Evolutionary conservation across 2,329 filamentous ascomycete genomes (phyloP), one percentile per base, ranked within the genome.

Genomic region (Byssothecium circinans): DNA sequence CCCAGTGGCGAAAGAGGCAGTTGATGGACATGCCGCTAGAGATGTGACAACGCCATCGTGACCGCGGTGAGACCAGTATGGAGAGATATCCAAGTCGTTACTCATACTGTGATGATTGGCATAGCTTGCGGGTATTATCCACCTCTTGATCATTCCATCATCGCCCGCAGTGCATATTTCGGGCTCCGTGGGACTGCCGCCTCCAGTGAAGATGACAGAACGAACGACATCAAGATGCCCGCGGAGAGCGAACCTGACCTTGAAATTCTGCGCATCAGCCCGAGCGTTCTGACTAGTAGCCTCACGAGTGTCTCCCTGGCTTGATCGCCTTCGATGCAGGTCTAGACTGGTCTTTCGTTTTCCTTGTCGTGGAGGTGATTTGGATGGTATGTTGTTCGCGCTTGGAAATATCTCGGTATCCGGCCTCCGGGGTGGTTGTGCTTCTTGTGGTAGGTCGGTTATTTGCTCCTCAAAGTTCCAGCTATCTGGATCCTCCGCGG

Each of bases 81-180:
- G 91, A 25, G 85, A 85, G 8, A 97, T 91, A 66, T 99, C 94
- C 19, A 96, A 80, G 68, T 97, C 94, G 22, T 84, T 89, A 41
- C 81, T 81, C 14, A 83, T 80, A 48, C 80, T 17, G 80, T 80
- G 56, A 77, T 81, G 51, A 43, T 75, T 82, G 46, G 87, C 87
- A 56, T 91, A 88, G 34, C 88, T 86, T 15, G 83, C 82, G 8
- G 94, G 94, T 50, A 99, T 91, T 62, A 95, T 91, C 86, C 95
- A 99, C 43, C 94, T 84, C 72, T 99, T 99, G 69, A 99, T 88
- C 61, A 92, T 88, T 47, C 92, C 92, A 68, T 99, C 94, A 62
- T 99, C 94, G 46, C 92, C 90, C 41, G 89, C 90, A 2, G 92
- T 99, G 73, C 92, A 97, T 44, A 99, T 92, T 71, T 99, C 94